Base-by-base conservation (phyloP, 2,329 filamentous ascomycete species). In the Aciculosporium take region DNA sequence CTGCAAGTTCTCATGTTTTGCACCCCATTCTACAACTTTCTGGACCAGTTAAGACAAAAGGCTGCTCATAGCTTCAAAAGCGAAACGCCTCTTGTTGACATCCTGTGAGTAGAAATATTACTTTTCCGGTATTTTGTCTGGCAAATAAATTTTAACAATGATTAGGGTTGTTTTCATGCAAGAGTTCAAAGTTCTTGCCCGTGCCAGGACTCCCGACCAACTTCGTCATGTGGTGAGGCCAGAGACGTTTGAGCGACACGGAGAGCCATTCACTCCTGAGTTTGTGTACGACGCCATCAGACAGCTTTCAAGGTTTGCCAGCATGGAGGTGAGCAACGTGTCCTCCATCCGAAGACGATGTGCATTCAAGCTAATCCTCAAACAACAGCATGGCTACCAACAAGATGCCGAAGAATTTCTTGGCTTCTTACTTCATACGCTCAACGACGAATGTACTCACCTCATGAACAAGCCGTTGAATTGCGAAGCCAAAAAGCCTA, bases 391-490 rank as follows among this genome's bases (percentile, higher is more conserved):
- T 46, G 91, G 91, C 13, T 89, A 95, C 53, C 91, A 98, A 59
- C 89, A 98, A 67, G 91, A 98, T 64, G 91, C 91, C 1, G 87
- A 98, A 56, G 91, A 98, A 56, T 98, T 98, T 51, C 68, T 98
- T 20, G 89, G 88, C 0, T 94, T 96, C 58, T 68, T 98, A 27
- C 70, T 98, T 4, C 88, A 94, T 54, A 85, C 86, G 37, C 74
- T 98, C 27, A 88, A 95, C 52, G 88, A 96, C 49, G 91, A 98
- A 60, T 95, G 88, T 57, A 76, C 79, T 13, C 72, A 79, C 43
- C 79, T 89, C 36, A 83, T 93, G 65, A 55, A 52, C 32, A 58
- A 44, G 33, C 42, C 52, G 8, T 34, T 41, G 10, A 74, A 75
- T 48, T 66, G 65, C 43, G 63, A 66, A 5, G 56, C 54, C 9